Percentiles rank a stretch among this genome's conserved stretches.
Evolutionary conservation across 306 rosid genomes (phyloP).

Genomic region (Quercus mongolica): DNA sequence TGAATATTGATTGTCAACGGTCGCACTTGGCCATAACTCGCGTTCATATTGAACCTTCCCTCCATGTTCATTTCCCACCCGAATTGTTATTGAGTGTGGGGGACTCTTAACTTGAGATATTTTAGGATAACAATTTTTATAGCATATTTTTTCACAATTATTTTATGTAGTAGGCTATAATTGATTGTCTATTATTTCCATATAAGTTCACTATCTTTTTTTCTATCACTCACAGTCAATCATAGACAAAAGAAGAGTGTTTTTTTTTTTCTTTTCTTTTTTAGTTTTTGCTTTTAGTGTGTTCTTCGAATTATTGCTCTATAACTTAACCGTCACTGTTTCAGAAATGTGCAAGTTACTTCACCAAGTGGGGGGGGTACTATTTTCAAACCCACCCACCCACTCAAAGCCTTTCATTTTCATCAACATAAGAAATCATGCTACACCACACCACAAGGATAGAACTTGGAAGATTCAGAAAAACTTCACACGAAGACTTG

Average conservation of each 20-base stretch:
- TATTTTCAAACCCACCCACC: background rate
- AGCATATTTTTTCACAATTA: too few species aligned
- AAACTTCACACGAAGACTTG: background rate
- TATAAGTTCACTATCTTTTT: fast-evolving
- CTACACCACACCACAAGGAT: background rate
- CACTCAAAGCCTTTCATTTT: background rate
- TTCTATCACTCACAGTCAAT: too few species aligned
- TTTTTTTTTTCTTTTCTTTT: too few species aligned
- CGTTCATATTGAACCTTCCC: background rate
- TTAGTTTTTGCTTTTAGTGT: too few species aligned
- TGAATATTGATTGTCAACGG: too few species aligned
- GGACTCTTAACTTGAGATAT: background rate
- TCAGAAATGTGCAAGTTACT: background rate
- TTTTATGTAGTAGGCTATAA: fast-evolving
- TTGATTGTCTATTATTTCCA: fast-evolving
- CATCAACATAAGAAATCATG: background rate
- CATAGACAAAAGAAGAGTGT: too few species aligned
- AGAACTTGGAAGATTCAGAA: background rate
- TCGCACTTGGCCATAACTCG: background rate
- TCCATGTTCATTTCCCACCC: background rate
- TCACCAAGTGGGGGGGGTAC: background rate
- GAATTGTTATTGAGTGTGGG: background rate
- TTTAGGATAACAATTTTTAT: too few species aligned
- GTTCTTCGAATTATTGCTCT: too few species aligned
- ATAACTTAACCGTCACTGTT: background rate